Percentiles rank a stretch among this genome's conserved stretches.
phyloP scores from a whole-genome alignment of 176 grass and related monocot genomes.

The Aegilops tauschii region DNA sequence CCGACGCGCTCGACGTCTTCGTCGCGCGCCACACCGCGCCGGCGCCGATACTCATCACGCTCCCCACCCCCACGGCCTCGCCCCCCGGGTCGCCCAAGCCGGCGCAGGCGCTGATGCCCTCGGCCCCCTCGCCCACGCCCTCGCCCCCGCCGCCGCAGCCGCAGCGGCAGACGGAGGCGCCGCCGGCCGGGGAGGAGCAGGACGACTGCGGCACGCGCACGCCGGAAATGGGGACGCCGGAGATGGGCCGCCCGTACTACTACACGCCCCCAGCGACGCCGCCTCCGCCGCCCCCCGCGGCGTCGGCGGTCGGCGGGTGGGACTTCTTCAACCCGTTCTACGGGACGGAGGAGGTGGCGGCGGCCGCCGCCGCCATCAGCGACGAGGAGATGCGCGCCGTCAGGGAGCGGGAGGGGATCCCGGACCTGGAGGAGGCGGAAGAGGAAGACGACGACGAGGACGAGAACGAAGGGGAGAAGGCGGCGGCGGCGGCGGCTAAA shows the following conservation, averaged over 20 bases:
- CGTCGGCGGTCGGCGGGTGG: slow-evolving; percentile 54
- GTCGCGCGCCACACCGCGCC: slow-evolving; percentile 81
- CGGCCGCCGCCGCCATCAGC: slow-evolving; percentile 24
- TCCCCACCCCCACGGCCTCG: slow-evolving; percentile 39
- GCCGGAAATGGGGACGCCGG: slow-evolving; percentile 45
- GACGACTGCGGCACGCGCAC: neutral
- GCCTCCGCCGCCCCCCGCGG: slow-evolving; percentile 40
- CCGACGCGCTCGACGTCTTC: slow-evolving; percentile 73
- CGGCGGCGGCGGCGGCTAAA: neutral
- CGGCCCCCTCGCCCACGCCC: slow-evolving; percentile 10
- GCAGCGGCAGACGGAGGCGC: neutral
- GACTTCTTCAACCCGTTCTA: slow-evolving; percentile 99
- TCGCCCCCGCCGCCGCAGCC: neutral
- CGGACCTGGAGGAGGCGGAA: slow-evolving; percentile 81
- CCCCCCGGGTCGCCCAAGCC: slow-evolving; percentile 53
- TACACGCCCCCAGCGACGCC: slow-evolving; percentile 39
- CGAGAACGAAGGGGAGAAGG: neutral
- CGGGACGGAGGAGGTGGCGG: slow-evolving; percentile 42
- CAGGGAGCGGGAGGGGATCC: slow-evolving; percentile 90
- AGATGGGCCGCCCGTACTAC: slow-evolving; percentile 69
- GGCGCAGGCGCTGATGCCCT: neutral
- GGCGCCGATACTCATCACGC: slow-evolving; percentile 76
- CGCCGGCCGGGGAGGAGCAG: neutral
- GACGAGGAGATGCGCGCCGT: slow-evolving; percentile 82
- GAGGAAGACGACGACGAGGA: slow-evolving; percentile 40